phyloP scores from a whole-genome alignment of 1,284 basidiomycete species.

The Ganoderma leucocontextum region DNA sequence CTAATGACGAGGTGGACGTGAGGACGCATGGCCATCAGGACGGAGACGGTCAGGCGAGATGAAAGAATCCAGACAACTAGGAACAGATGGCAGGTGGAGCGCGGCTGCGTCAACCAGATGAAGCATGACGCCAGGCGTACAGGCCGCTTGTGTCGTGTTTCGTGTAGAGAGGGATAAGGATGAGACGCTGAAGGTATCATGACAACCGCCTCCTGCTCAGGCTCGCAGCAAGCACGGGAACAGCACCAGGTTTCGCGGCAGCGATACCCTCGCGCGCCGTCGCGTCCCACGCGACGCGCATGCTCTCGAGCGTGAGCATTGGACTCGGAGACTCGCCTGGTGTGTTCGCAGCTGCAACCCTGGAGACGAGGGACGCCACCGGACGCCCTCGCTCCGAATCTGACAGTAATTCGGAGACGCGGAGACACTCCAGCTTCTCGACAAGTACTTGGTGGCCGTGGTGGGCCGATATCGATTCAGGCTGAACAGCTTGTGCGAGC shows the following conservation, averaged over 20 bases:
- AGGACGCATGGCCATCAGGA: not conserved
- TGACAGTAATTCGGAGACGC: not conserved
- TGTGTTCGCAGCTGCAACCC: not conserved
- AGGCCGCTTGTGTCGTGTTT: not conserved
- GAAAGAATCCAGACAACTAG: not conserved
- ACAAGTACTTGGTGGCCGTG: not conserved
- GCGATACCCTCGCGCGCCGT: constrained; percentile 20
- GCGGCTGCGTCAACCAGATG: not conserved
- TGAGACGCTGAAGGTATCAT: not conserved
- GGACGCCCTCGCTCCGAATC: not conserved
- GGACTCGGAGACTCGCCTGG: constrained; percentile 21
- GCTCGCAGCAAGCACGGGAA: constrained; percentile 19
- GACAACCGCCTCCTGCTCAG: constrained; percentile 27
- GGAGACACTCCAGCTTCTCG: constrained; percentile 14
- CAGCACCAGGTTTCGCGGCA: not conserved
- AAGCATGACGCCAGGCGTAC: not conserved
- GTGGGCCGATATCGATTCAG: not conserved
- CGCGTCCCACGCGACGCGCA: constrained; percentile 30
- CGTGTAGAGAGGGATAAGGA: not conserved
- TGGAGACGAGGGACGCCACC: not conserved
- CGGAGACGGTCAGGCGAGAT: not conserved
- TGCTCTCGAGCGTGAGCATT: constrained; percentile 30
- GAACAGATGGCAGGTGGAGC: not conserved
- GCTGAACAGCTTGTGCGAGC: not conserved
- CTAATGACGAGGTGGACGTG: not conserved